Evolutionary conservation across 192 early-diverging fungal genomes (phyloP).

Genomic region (Backusella tuberculispora): DNA sequence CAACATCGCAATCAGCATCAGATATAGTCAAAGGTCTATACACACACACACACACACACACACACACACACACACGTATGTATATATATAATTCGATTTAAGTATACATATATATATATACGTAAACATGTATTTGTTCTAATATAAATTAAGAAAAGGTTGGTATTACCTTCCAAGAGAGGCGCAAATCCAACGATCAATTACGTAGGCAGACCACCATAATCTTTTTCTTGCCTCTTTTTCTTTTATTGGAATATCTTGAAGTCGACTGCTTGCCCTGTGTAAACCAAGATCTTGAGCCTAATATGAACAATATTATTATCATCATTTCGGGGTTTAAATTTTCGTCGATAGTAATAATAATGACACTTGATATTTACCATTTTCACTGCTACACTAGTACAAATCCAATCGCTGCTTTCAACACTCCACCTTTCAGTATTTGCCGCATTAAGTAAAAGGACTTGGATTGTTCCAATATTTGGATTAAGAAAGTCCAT

Average conservation of each 20-base stretch:
- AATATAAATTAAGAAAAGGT: not conserved
- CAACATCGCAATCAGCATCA: slow-evolving; percentile 43
- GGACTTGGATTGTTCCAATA: slow-evolving; percentile 32
- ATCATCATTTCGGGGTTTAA: too few species aligned
- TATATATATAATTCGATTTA: not conserved
- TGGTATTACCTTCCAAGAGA: slow-evolving; percentile 31
- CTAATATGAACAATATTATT: not conserved
- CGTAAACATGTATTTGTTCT: not conserved
- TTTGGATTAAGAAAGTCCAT: slow-evolving; percentile 33
- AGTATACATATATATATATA: not conserved
- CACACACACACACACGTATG: not conserved
- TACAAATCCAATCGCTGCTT: slow-evolving; percentile 35
- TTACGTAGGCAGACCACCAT: slow-evolving; percentile 41
- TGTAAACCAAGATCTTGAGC: slow-evolving; percentile 43
- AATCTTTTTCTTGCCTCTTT: slow-evolving; percentile 27
- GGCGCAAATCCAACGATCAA: slow-evolving; percentile 39
- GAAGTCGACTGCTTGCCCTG: slow-evolving; percentile 29
- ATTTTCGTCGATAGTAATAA: not conserved
- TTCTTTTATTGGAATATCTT: slow-evolving; percentile 9
- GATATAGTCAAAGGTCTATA: slow-evolving; percentile 35
- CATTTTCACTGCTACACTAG: slow-evolving; percentile 41
- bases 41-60: not conserved
- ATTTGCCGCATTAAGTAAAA: slow-evolving; percentile 24
- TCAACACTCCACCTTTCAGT: slow-evolving; percentile 24
- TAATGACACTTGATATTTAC: not conserved